phyloP scores from a whole-genome alignment of 2,329 filamentous ascomycete species.

The Trichoderma asperellum region DNA sequence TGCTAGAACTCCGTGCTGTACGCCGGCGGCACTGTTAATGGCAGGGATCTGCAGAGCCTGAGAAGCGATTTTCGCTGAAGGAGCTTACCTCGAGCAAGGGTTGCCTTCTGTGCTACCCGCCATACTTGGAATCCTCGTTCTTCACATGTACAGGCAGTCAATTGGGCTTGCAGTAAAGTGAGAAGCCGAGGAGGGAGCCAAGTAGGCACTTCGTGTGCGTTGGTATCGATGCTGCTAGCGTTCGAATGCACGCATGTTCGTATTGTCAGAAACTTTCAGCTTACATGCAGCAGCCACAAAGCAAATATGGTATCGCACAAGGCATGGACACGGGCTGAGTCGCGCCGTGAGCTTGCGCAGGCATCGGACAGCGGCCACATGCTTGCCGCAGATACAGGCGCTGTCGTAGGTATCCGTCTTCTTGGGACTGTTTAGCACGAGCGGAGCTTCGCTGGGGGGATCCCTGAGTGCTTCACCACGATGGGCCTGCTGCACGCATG shows the following conservation, averaged over 20 bases:
- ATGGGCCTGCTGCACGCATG: slow-evolving; percentile 11
- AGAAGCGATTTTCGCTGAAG: background rate
- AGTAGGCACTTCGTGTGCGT: background rate
- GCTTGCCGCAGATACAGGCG: background rate
- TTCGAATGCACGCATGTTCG: background rate
- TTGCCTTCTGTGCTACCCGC: background rate
- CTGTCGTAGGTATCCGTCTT: slow-evolving; percentile 1
- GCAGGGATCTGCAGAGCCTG: slow-evolving; percentile 15
- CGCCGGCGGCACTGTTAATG: background rate
- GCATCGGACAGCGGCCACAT: slow-evolving; percentile 9
- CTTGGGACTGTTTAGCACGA: slow-evolving; percentile 20
- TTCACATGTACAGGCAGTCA: background rate
- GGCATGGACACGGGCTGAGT: slow-evolving; percentile 1
- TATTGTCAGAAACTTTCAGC: slow-evolving; percentile 1
- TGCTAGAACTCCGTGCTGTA: background rate
- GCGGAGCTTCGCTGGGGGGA: slow-evolving; percentile 21
- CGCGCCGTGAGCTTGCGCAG: slow-evolving; percentile 2
- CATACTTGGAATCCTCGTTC: background rate
- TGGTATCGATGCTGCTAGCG: background rate
- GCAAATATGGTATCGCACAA: slow-evolving; percentile 19
- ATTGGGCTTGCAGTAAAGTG: background rate
- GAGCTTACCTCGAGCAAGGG: slow-evolving; percentile 12
- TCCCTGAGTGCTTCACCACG: slow-evolving; percentile 26
- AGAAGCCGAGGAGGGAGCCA: background rate
- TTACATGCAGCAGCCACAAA: slow-evolving; percentile 9